Evolutionary conservation across 1,284 basidiomycete species (phyloP), one percentile per base, ranked within the genome.

Genomic region (Ceratobasidium sp.): DNA sequence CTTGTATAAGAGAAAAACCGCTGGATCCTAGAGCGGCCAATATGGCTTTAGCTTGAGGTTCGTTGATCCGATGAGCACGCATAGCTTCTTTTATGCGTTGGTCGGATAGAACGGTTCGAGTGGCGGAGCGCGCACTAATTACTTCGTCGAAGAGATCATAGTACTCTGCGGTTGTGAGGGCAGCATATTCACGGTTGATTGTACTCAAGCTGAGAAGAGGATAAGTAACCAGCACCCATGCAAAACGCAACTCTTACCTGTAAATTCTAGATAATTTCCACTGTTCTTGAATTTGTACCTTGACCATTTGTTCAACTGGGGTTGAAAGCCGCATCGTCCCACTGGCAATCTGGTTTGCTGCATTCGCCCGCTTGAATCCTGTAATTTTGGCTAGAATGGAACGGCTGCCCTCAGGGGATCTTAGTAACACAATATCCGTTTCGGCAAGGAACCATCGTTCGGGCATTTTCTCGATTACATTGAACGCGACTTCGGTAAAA

Each of bases 1-100:
- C 98, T 89, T 99, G 98, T 78, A 99, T 97, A 49, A 99, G 87
- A 0, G 92, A 91, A 83, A 99, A 98, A 0, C 97, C 98, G 28
- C 91, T 86, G 0, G 90, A 90, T 56, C 86, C 85, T 81, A 98
- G 87, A 0, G 96, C 91, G 33, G 92, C 92, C 5, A 96, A 84
- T 67, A 99, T 96, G 2, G 98, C 98, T 55, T 88, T 90, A 3
- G 97, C 97, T 85, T 99, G 98, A 2, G 98, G 97, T 84, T 97
- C 93, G 83, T 99, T 99, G 77, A 98, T 90, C 63, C 89, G 88
- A 83, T 94, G 94, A 0, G 86, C 86, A 13, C 88, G 83, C 93
- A 96, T 96, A 0, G 93, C 90, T 77, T 89, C 87, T 68, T 89
- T 84, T 9, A 97, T 84, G 26, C 93, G 91, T n/a, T 84, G 84